These are phyloP conservation scores for Coniophora puteana DNA, from an alignment of 1,284 basidiomycete species.

Conservation along the genomic window DNA sequence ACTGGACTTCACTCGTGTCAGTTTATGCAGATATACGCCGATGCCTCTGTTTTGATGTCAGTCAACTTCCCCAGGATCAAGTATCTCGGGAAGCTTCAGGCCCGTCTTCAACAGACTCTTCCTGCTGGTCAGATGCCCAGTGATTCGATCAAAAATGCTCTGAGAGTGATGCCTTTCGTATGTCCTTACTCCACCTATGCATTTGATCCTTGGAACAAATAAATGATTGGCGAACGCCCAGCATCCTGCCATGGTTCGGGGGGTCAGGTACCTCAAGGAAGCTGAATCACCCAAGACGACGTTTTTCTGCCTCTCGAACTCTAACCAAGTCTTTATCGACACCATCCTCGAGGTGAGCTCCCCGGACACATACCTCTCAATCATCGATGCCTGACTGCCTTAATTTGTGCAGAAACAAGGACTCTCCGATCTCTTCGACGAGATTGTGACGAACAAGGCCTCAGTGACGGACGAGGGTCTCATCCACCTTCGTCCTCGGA, in stretches of 20 bases:
- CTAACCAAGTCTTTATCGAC: slow-evolving; percentile 89
- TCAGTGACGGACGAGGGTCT: slow-evolving; percentile 73
- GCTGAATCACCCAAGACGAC: slow-evolving; percentile 62
- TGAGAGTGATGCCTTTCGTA: slow-evolving; percentile 86
- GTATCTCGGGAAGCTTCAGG: too few species aligned
- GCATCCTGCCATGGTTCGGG: slow-evolving; percentile 97
- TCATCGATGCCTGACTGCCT: background rate
- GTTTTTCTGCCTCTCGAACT: slow-evolving; percentile 91
- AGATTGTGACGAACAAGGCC: slow-evolving; percentile 93
- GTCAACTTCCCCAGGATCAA: background rate
- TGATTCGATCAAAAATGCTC: slow-evolving; percentile 74
- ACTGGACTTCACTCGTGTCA: slow-evolving; percentile 95
- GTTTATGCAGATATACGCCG: slow-evolving; percentile 26
- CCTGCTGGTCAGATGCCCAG: slow-evolving; percentile 65
- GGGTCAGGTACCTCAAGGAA: slow-evolving; percentile 74
- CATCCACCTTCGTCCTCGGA: slow-evolving; percentile 73
- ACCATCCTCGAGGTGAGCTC: slow-evolving; percentile 76
- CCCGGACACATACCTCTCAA: background rate
- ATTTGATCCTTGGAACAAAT: background rate
- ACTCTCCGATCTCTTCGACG: slow-evolving; percentile 71
- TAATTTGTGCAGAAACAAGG: slow-evolving; percentile 57
- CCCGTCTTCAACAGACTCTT: slow-evolving; percentile 65
- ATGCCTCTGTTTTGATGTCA: background rate
- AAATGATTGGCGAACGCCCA: slow-evolving; percentile 27
- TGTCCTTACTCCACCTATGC: slow-evolving; percentile 27